These are phyloP conservation scores for Plasmodium yoelii DNA, from an alignment of 169 alveolate species.

Conservation along the genomic window DNA sequence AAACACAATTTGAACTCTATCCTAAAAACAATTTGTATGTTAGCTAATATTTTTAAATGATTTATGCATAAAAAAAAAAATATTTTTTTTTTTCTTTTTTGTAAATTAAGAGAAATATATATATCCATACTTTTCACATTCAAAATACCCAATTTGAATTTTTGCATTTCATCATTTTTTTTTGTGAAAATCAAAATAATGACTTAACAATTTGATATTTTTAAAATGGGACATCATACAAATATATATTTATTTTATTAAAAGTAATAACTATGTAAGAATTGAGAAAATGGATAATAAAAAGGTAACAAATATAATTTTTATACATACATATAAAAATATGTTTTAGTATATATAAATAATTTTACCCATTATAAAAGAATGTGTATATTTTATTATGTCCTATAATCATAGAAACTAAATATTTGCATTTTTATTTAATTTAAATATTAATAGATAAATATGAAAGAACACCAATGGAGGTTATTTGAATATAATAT, in stretches of 20 bases:
- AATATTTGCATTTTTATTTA: not conserved
- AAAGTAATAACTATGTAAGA: slow-evolving; percentile 14
- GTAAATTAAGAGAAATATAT: too few relatives aligned
- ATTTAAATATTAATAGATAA: slow-evolving; percentile 19
- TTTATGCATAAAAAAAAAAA: too few relatives aligned
- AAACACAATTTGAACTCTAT: too few relatives aligned
- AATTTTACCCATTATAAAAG: not conserved
- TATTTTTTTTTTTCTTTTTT: too few relatives aligned
- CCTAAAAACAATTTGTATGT: too few relatives aligned
- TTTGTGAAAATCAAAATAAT: slow-evolving; percentile 5
- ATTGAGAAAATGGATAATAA: slow-evolving; percentile 42
- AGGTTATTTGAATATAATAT: slow-evolving; percentile 62
- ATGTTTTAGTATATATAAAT: not conserved
- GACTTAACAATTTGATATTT: slow-evolving; percentile 7
- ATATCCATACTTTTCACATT: too few relatives aligned
- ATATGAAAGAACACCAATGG: slow-evolving; percentile 71
- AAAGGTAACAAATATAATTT: slow-evolving; percentile 7
- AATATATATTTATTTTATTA: not conserved
- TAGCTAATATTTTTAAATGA: too few relatives aligned
- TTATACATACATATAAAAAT: not conserved
- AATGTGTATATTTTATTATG: not conserved
- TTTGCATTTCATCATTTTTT: not conserved
- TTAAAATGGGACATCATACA: not conserved
- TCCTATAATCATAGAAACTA: not conserved
- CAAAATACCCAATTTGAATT: not conserved